Conservation (phyloP, 352 stramenopile genomes). For the Phytophthora pseudosyringae region DNA sequence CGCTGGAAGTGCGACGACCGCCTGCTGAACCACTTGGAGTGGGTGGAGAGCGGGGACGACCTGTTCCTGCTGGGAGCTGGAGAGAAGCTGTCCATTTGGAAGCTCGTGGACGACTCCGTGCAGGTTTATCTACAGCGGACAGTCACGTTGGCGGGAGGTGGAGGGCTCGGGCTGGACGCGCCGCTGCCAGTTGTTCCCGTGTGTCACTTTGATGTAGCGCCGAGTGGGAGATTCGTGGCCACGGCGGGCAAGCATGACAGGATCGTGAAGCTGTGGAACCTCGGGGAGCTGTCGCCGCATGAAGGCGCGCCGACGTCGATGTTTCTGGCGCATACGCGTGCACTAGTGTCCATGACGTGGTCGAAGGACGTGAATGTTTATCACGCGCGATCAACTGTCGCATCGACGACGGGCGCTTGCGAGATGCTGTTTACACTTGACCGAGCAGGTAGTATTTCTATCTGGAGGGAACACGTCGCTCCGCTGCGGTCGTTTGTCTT, state of each 20-base stretch:
- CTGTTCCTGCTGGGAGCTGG: slow-evolving; percentile 73
- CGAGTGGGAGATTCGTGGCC: slow-evolving; percentile 63
- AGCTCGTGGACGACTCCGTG: slow-evolving; percentile 80
- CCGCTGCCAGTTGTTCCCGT: slow-evolving; percentile 30
- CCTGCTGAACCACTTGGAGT: slow-evolving; percentile 69
- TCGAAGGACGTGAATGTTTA: slow-evolving; percentile 64
- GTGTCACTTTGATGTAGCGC: slow-evolving; percentile 70
- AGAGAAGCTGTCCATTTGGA: slow-evolving; percentile 83
- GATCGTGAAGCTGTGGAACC: slow-evolving; percentile 76
- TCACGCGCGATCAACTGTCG: slow-evolving; percentile 36
- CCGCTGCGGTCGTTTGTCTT: slow-evolving; percentile 63
- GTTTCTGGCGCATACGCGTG: slow-evolving; percentile 69
- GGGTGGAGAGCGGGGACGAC: slow-evolving; percentile 75
- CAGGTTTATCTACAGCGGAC: slow-evolving; percentile 81
- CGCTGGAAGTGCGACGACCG: slow-evolving; percentile 76
- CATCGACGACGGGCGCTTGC: slow-evolving; percentile 27
- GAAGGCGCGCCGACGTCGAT: slow-evolving; percentile 61
- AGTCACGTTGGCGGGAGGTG: slow-evolving; percentile 46
- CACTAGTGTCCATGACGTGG: slow-evolving; percentile 62
- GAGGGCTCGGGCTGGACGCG: slow-evolving; percentile 9
- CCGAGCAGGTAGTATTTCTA: slow-evolving; percentile 61
- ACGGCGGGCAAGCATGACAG: slow-evolving; percentile 66
- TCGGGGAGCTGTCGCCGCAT: slow-evolving; percentile 54
- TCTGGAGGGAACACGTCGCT: slow-evolving; percentile 75
- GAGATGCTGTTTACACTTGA: slow-evolving; percentile 87